phyloP scores from a whole-genome alignment of 345 rosid genomes.

The Sonneratia alba region DNA sequence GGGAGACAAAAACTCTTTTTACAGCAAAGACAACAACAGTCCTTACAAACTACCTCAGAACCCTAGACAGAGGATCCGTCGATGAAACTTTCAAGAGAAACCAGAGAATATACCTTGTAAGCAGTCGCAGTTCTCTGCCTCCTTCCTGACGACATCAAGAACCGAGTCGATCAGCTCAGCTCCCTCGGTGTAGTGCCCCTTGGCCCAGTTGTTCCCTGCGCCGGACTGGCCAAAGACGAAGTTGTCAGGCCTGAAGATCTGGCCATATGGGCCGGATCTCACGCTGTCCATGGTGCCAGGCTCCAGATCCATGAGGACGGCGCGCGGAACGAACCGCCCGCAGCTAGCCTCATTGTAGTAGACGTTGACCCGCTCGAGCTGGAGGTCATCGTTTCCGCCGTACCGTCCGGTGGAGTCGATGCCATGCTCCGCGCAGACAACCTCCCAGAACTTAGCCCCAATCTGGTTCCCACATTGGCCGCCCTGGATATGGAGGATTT shows the following conservation, averaged over 20 bases:
- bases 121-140: slow-evolving; percentile 53
- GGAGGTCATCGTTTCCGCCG: slow-evolving; percentile 49
- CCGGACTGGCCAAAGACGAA: slow-evolving; percentile 52
- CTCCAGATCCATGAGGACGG: slow-evolving; percentile 72
- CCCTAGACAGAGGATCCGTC: not conserved
- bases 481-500: slow-evolving; percentile 67
- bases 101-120: slow-evolving; percentile 29
- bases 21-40: too few relatives aligned
- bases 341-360: slow-evolving; percentile 75
- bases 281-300: slow-evolving; percentile 78
- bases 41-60: too few relatives aligned
- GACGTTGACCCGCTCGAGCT: slow-evolving; percentile 67
- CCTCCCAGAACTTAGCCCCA: slow-evolving; percentile 60
- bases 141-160: slow-evolving; percentile 45
- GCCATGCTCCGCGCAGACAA: slow-evolving; percentile 55
- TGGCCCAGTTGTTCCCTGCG: slow-evolving; percentile 46
- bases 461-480: slow-evolving; percentile 81
- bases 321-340: slow-evolving; percentile 61
- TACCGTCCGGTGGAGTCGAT: slow-evolving; percentile 60
- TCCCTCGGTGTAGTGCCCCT: slow-evolving; percentile 46
- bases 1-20: not conserved
- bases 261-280: slow-evolving; percentile 65
- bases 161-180: slow-evolving; percentile 52
- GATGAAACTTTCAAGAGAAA: not conserved
- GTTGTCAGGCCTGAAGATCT: slow-evolving; percentile 50